Base-by-base conservation (phyloP, 768 basidiomycete genomes). In the Kwoniella sp. region DNA sequence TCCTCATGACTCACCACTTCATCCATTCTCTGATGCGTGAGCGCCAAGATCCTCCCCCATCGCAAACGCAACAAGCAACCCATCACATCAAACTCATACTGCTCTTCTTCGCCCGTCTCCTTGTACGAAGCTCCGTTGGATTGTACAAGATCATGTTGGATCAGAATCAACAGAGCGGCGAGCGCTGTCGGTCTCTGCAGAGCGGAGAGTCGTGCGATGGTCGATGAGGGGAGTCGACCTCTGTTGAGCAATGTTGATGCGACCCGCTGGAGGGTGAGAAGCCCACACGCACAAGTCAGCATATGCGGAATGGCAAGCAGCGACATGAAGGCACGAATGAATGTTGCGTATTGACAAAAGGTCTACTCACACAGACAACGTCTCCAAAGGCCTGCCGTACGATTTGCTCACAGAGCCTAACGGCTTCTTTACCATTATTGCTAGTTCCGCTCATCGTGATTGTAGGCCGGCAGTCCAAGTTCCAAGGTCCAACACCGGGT, bases 101-200 rank as follows among this genome's bases (percentile, higher is more conserved):
- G 84, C 61, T 82, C 80, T 28, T 77, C 76, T 11, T 68, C 66
- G 31, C 66, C 64, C 12, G 63, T 65, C 68, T 89, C 90, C 4
- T 86, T 87, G 47, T 87, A 88, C n/a, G 87, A 87, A 9, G 88
- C 87, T 4, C 85, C 85, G 41, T 85, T 85, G 9, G 88, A 86
- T 75, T 93, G 91, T 90, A 94, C 83, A 50, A 96, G 81, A 80
- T 96, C 93, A 77, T 97, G 94, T 77, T 97, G 94, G 20, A 94
- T 85, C 58, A 97, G 85, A 51, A 89, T 86, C 51, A 96, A 83
- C 22, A 94, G 82, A 22, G 87, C 85, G 28, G 88, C 87, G 58
- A 89, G 87, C 15, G 89, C 85, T 0, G 85, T 87, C 26, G 88
- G 86, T 11, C 87, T 85, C 72, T 87, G 89, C 28, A 92, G 80